Evolutionary conservation across 805 yeast genomes (phyloP), one percentile per base, ranked within the genome.

Genomic region (Nakazawaea ishiwadae): DNA sequence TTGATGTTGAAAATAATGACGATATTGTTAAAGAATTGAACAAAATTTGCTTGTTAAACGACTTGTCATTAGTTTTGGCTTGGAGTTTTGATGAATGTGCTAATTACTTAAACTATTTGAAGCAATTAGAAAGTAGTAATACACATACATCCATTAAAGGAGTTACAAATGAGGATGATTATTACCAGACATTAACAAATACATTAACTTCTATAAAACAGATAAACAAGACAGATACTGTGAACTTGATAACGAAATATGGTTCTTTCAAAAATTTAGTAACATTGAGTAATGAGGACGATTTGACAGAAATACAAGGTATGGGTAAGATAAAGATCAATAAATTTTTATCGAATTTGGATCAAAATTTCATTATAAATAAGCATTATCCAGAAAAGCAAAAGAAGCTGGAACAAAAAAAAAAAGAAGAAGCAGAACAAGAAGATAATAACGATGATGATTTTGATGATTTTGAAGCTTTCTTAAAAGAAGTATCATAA

Each of bases 1-100:
- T 83, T 5, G 93, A 84, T 53, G 75, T 81, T 9, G 82, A 75
- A 10, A 74, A 77, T 20, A 72, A 71, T 21, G 71, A 69, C 39
- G 81, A 76, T 29, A 52, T 66, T 1, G 48, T 76, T 20, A 63
- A 77, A 18, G 70, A 67, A 31, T 50, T 76, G 26, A 69, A 68
- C 58, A 73, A 66, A 39, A 53, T 75, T 15, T 72, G 79, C 47
- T 50, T 77, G 18, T 66, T 69, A 42, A 73, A 75, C 44, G 75
- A 73, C 44, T 49, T 77, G 31, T 59, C 77, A 5, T 51, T 77
- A 47, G 61, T 77, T 2, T 55, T 75, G 31, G 72, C 77, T 3
- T 76, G 81, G 79, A 67, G 69, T 15, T 73, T 68, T 47, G 75
- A 71, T 36, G 81, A 77, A 48, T 77, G 80, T 37, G 77, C 74